phyloP scores from a whole-genome alignment of 2,329 filamentous ascomycete species.

The Allantophomopsis cytisporea region DNA sequence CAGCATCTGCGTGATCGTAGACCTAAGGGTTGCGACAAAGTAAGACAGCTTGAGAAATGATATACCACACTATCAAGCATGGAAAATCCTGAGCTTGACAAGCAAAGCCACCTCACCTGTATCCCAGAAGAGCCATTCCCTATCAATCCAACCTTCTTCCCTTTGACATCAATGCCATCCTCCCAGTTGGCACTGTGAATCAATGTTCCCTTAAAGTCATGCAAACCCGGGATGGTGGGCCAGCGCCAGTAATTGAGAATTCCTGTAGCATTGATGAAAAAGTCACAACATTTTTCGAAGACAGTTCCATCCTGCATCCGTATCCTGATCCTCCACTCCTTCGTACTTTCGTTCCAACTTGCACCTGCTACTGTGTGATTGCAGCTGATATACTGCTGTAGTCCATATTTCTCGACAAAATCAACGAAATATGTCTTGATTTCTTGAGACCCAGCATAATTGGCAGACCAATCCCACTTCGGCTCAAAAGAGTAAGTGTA shows the following conservation, averaged over 20 bases:
- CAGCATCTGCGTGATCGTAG: too few relatives aligned
- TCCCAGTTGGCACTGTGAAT: conserved; percentile 51
- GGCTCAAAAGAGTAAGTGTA: conserved; percentile 43
- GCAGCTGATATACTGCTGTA: conserved; percentile 42
- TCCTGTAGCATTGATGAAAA: conserved; percentile 9
- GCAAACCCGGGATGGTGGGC: conserved; percentile 23
- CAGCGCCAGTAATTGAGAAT: conserved; percentile 17
- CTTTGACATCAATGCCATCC: conserved; percentile 31
- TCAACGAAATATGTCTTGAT: conserved; percentile 36
- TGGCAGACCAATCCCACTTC: conserved; percentile 39
- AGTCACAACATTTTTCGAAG: conserved; percentile 7
- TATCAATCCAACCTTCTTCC: conserved; percentile 39
- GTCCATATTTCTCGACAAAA: conserved; percentile 7
- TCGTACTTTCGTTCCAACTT: conserved; percentile 33
- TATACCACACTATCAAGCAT: too few relatives aligned
- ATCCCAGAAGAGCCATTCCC: conserved; percentile 49
- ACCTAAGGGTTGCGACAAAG: too few relatives aligned
- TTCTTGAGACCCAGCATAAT: conserved; percentile 43
- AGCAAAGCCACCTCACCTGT: conserved; percentile 23
- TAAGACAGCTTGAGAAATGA: too few relatives aligned
- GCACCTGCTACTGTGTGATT: conserved; percentile 35
- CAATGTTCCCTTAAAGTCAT: conserved; percentile 37
- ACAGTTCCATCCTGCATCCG: conserved; percentile 15
- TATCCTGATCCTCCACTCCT: not conserved
- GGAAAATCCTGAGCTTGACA: too few relatives aligned